A percentile compares a stretch with the other conserved stretches of the same genome.
Conservation (phyloP, 23 red algal genomes). For the Gracilaria domingensis region DNA sequence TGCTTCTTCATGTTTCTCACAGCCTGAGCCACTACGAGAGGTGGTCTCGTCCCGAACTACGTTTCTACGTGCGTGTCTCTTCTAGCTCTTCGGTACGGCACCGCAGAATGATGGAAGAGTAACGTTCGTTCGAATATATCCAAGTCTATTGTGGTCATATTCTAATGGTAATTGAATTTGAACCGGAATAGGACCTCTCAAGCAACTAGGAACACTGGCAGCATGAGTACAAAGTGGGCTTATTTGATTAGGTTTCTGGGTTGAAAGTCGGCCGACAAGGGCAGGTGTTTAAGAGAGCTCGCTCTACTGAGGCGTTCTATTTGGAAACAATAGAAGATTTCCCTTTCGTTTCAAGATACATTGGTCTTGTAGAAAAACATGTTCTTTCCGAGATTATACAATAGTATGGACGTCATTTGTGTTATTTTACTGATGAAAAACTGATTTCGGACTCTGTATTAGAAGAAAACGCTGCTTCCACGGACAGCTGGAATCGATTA, state of each 20-base stretch:
- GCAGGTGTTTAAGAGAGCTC: conserved; percentile 9
- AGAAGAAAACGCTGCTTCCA: neutral
- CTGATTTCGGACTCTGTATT: neutral
- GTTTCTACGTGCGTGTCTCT: no score
- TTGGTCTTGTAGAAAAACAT: neutral
- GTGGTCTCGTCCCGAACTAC: no score
- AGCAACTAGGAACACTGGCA: conserved; percentile 3
- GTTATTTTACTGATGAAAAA: conserved; percentile 25
- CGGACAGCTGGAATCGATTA: neutral
- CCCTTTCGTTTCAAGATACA: neutral
- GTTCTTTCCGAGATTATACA: neutral
- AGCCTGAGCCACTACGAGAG: no score
- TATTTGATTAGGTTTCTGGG: neutral
- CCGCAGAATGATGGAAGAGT: no score
- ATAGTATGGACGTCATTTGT: neutral
- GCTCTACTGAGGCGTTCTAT: neutral
- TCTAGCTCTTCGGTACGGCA: no score
- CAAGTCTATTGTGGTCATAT: conserved; percentile 13
- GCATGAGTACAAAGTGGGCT: neutral
- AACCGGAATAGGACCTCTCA: neutral
- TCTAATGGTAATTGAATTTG: conserved; percentile 4
- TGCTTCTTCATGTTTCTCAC: no score
- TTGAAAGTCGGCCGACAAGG: neutral
- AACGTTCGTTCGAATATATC: no score
- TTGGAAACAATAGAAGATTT: conserved; percentile 5